Conservation (phyloP, 208 protist genomes). For the Trypanosoma scelopori region DNA sequence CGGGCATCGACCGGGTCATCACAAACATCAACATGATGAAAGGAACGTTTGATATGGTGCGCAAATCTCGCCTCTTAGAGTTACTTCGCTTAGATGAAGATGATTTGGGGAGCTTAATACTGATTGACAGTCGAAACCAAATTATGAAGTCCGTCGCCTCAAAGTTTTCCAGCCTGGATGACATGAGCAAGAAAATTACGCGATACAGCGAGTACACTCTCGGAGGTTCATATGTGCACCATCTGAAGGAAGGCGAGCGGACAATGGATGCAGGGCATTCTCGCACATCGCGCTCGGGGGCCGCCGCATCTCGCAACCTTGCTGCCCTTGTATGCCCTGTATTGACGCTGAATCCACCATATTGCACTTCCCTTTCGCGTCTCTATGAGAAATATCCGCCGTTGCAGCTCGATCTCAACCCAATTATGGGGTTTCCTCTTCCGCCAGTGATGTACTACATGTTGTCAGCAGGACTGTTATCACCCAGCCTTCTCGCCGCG, state of each 20-base stretch:
- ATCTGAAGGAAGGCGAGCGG: constrained; percentile 11
- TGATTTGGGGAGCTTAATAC: constrained; percentile 26
- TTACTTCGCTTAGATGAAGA: constrained; percentile 35
- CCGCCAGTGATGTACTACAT: constrained; percentile 69
- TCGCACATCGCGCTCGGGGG: background rate
- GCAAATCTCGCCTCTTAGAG: constrained; percentile 48
- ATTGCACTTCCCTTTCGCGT: constrained; percentile 7
- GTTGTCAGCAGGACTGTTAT: constrained; percentile 56
- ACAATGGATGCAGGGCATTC: background rate
- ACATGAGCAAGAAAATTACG: constrained; percentile 32
- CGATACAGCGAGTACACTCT: constrained; percentile 19
- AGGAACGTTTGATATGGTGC: constrained; percentile 70
- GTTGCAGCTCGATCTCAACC: background rate
- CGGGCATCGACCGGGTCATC: constrained; percentile 81
- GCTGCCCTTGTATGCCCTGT: constrained; percentile 19
- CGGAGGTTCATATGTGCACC: constrained; percentile 18
- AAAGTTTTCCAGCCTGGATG: constrained; percentile 27
- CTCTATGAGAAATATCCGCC: constrained; percentile 13
- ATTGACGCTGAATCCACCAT: constrained; percentile 17
- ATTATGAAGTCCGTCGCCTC: constrained; percentile 24
- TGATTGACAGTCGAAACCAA: constrained; percentile 25
- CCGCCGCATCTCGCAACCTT: constrained; percentile 24
- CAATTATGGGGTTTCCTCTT: constrained; percentile 58
- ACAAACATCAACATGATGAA: constrained; percentile 66
- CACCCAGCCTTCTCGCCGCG: constrained; percentile 64